Evolutionary conservation across 208 protist genomes (phyloP).

Genomic region (Blechomonas ayalai): DNA sequence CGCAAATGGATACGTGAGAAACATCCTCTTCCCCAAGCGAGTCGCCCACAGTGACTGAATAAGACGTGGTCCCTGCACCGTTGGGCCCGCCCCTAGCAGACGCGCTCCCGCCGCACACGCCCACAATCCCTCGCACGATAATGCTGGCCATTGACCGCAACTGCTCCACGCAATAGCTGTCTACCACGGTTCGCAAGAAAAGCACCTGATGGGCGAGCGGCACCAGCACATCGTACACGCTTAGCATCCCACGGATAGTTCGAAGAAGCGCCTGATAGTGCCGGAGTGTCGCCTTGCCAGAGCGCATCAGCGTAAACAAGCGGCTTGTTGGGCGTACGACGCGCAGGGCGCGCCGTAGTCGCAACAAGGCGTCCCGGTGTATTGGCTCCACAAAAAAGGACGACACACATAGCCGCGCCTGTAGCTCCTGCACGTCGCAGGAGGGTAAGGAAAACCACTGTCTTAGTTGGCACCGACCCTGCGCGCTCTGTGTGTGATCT

Average conservation of each 20-base stretch:
- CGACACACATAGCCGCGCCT: slow-evolving; percentile 49
- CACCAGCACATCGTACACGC: slow-evolving; percentile 27
- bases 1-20: slow-evolving; percentile 4
- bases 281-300: slow-evolving; percentile 28
- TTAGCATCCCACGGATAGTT: slow-evolving; percentile 30
- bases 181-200: slow-evolving; percentile 2
- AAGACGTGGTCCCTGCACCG: neutral
- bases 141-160: slow-evolving; percentile 20
- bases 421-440: slow-evolving; percentile 42
- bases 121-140: slow-evolving; percentile 7
- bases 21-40: neutral
- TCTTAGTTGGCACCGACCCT: slow-evolving; percentile 51
- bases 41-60: neutral
- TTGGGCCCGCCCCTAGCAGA: neutral
- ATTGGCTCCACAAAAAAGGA: slow-evolving; percentile 42
- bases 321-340: slow-evolving; percentile 29
- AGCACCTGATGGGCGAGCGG: slow-evolving; percentile 30
- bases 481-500: slow-evolving; percentile 32
- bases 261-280: slow-evolving; percentile 63
- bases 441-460: slow-evolving; percentile 73
- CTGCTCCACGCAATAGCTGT: slow-evolving; percentile 20
- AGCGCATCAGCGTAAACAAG: slow-evolving; percentile 68
- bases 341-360: slow-evolving; percentile 44
- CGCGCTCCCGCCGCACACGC: neutral
- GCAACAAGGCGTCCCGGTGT: slow-evolving; percentile 30